These are phyloP conservation scores for Hyphopichia burtonii DNA, from an alignment of 1,139 yeast species.

Conservation along the genomic window DNA sequence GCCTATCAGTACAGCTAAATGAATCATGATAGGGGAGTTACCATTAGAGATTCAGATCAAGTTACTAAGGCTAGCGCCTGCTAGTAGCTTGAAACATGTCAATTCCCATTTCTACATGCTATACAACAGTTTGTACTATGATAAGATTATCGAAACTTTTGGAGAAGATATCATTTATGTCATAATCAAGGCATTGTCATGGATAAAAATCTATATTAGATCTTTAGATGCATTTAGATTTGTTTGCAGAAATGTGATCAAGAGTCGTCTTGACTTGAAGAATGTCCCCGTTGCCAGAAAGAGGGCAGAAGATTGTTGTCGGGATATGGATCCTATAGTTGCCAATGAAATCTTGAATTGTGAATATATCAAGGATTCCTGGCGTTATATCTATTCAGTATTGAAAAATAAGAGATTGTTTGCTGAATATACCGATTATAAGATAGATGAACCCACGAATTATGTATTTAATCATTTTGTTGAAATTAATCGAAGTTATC, in stretches of 20 bases:
- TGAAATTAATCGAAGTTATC: conserved; percentile 48
- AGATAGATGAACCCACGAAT: conserved; percentile 50
- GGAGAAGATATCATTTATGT: conserved; percentile 38
- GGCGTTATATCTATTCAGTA: conserved; percentile 54
- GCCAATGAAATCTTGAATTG: conserved; percentile 11
- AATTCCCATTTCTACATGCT: conserved; percentile 46
- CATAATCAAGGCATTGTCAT: conserved; percentile 34
- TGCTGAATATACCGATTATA: conserved; percentile 52
- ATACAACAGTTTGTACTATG: conserved; percentile 49
- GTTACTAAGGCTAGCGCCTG: conserved; percentile 42
- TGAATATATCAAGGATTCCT: conserved; percentile 47
- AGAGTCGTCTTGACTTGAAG: conserved; percentile 12
- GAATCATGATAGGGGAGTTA: conserved; percentile 26
- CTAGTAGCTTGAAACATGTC: conserved; percentile 37
- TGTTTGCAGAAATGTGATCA: conserved; percentile 31
- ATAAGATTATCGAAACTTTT: conserved; percentile 40
- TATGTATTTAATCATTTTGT: conserved; percentile 46
- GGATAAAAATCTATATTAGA: conserved; percentile 43
- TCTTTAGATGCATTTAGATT: conserved; percentile 50
- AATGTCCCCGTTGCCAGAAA: neutral
- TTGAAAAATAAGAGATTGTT: conserved; percentile 51
- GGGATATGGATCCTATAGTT: neutral
- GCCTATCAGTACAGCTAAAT: no score
- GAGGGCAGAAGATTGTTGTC: neutral
- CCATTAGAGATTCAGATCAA: conserved; percentile 53